Base-by-base conservation (phyloP, 257 asterid species). In the Mentha longifolia region DNA sequence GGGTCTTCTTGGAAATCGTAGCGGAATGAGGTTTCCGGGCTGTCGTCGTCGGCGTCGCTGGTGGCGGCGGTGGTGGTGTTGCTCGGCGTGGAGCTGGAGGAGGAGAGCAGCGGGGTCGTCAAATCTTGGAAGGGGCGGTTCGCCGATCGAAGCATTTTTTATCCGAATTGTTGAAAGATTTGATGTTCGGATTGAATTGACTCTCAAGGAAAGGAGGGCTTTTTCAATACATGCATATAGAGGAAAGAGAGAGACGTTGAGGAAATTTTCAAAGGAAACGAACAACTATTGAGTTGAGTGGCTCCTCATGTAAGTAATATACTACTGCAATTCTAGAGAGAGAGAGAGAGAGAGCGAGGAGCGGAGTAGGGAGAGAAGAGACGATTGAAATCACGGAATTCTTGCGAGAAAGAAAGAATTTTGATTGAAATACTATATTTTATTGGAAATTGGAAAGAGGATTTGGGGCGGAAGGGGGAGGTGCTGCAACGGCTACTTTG, bases 401-500 rank as follows among this genome's bases (percentile, higher is more conserved):
- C 72, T 67, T 78, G 84, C 13, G 57, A 39, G 70, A 69, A 35
- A 54, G 68, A 67, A 57, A 63, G 71, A 54, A 12, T 47, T 68
- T 73, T 74, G 72, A 54, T 6, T 46, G 70, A 16, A 46, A 65
- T 25, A n/a, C n/a, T n/a, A 30, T 33, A 42, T 42, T 42, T 8
- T 4, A 42, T 35, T 45, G 78, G 56, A 69, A 68, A 25, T 8
- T 8, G 42, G 7, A 25, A 52, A 39, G 42, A 9, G 35, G 70
- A 61, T 11, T 10, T 3, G 50, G 50, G 50, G 8, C 0, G 56
- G 25, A 7, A 28, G 69, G 68, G 75, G 72, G 56, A 12, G 2
- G 56, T 66, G 68, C 74, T 77, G 86, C 67, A 90, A 90, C 96
- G 96, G 96, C 87, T 87, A 81, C 80, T 84, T 84, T 85, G 96